Evolutionary conservation across 345 rosid genomes (phyloP).

Genomic region (Geranium brycei): DNA sequence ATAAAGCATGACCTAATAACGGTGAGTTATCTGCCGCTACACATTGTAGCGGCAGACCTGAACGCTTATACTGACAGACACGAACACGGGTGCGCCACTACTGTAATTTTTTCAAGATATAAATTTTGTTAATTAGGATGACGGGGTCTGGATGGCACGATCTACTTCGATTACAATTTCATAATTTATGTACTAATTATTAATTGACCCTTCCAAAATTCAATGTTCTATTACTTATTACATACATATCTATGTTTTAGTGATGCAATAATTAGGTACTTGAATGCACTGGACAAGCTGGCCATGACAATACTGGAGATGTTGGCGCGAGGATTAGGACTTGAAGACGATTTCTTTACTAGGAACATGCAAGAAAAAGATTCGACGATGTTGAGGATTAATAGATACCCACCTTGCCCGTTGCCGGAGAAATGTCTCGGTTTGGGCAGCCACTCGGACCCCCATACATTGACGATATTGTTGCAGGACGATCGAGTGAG

Average conservation of each 20-base stretch:
- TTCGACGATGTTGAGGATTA: constrained; percentile 2
- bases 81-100: no score
- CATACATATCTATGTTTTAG: neutral
- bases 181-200: no score
- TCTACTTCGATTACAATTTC: no score
- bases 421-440: constrained; percentile 7
- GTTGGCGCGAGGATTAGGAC: constrained; percentile 4
- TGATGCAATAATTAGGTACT: constrained; percentile 4
- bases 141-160: no score
- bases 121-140: no score
- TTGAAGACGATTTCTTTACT: constrained; percentile 2
- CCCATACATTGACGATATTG: neutral
- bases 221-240: no score
- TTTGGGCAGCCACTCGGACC: neutral
- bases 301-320: constrained; percentile 1
- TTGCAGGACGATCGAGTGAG: neutral
- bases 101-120: no score
- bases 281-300: constrained; percentile 1
- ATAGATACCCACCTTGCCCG: constrained; percentile 3
- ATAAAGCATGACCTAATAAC: no score
- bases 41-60: no score
- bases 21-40: no score
- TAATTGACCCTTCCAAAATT: no score
- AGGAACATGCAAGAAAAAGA: constrained; percentile 3
- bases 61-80: no score